These are phyloP conservation scores for Mycena rosella DNA, from an alignment of 768 basidiomycete species.

Conservation along the genomic window DNA sequence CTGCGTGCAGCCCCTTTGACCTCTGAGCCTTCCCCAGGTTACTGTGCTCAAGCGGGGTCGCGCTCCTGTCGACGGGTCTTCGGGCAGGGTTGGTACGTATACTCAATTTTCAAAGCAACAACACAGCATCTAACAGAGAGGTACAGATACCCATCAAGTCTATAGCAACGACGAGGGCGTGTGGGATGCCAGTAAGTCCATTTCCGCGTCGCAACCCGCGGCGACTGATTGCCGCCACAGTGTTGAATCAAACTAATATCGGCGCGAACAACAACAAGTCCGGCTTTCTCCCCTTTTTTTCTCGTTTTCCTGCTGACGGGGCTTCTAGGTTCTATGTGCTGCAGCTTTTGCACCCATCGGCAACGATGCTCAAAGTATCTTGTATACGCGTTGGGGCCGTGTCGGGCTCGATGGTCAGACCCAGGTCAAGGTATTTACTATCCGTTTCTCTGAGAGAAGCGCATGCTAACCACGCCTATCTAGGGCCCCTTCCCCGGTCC, in stretches of 20 bases:
- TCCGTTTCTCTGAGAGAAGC: background rate
- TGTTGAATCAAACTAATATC: slow-evolving; percentile 73
- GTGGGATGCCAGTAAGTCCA: slow-evolving; percentile 63
- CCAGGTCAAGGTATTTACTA: slow-evolving; percentile 58
- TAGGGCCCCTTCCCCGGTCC: slow-evolving; percentile 62
- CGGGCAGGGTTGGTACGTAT: slow-evolving; percentile 59
- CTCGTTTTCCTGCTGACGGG: background rate
- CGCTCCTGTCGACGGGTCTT: slow-evolving; percentile 66
- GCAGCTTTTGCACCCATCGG: slow-evolving; percentile 66
- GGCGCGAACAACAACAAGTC: slow-evolving; percentile 65
- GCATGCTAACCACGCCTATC: background rate
- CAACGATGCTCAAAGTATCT: slow-evolving; percentile 47
- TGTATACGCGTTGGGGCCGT: slow-evolving; percentile 73
- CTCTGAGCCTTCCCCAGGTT: slow-evolving; percentile 30
- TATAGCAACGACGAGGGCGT: slow-evolving; percentile 53
- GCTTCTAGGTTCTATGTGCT: slow-evolving; percentile 66
- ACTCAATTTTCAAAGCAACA: background rate
- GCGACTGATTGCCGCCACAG: background rate
- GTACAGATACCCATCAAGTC: slow-evolving; percentile 65
- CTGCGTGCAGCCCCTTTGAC: background rate
- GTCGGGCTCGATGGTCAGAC: slow-evolving; percentile 68
- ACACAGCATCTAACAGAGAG: background rate
- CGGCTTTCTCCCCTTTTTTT: slow-evolving; percentile 12
- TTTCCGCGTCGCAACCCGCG: background rate
- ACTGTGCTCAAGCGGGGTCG: slow-evolving; percentile 65